A percentile compares a stretch with the other conserved stretches of the same genome.
Conservation (phyloP, 106 monocot genomes). For the Dendrobium nobile region DNA sequence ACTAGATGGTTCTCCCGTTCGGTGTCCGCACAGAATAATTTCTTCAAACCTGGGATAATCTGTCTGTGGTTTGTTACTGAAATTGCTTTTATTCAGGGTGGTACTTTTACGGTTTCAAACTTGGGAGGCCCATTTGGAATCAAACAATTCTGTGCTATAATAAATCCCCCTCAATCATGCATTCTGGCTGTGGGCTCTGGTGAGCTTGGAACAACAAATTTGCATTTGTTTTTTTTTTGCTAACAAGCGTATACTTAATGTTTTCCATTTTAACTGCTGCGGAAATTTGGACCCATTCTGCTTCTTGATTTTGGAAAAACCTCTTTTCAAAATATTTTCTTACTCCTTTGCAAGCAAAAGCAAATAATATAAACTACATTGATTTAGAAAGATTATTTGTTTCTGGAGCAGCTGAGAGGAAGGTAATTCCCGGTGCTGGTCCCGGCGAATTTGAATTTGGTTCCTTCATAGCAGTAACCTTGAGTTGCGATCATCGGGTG, state of each 20-base stretch:
- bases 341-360: neutral
- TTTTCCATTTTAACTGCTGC: neutral
- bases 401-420: slow-evolving; percentile 76
- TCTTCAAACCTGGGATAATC: too few relatives aligned
- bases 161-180: slow-evolving; percentile 95
- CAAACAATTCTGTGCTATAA: slow-evolving; percentile 96
- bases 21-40: too few relatives aligned
- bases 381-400: neutral
- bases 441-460: slow-evolving; percentile 62
- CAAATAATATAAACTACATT: neutral
- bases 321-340: neutral
- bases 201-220: slow-evolving; percentile 18
- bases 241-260: neutral
- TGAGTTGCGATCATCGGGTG: slow-evolving; percentile 98
- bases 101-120: slow-evolving; percentile 94
- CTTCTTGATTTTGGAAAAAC: too few relatives aligned
- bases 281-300: neutral
- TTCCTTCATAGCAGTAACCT: slow-evolving; percentile 86
- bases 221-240: neutral
- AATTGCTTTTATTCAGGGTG: slow-evolving; percentile 56
- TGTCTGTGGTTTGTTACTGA: neutral
- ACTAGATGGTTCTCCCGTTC: too few relatives aligned
- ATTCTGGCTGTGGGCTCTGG: slow-evolving; percentile 95
- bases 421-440: slow-evolving; percentile 65
- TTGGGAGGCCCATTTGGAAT: slow-evolving; percentile 95